phyloP scores from a whole-genome alignment of 2,329 filamentous ascomycete species.

The Aureobasidium mangrovei region DNA sequence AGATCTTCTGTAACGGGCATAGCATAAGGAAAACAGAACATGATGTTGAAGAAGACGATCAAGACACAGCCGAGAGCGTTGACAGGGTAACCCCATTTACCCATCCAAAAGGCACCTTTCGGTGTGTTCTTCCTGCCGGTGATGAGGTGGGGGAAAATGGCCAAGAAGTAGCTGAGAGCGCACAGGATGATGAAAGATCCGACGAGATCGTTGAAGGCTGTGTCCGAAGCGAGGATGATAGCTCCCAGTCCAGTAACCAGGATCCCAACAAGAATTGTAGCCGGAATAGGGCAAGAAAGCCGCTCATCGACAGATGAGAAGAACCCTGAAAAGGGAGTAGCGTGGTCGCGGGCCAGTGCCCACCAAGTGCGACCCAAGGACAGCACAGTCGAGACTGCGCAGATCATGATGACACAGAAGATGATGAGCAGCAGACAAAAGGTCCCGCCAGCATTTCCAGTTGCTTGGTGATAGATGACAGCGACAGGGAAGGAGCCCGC shows the following conservation, averaged over 20 bases:
- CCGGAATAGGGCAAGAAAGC: constrained; percentile 51
- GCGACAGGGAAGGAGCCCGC: constrained; percentile 38
- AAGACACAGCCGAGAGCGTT: constrained; percentile 26
- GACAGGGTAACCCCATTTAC: constrained; percentile 23
- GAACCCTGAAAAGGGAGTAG: constrained; percentile 47
- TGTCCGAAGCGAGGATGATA: constrained; percentile 26
- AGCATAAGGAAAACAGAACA: constrained; percentile 33
- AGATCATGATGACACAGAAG: constrained; percentile 43
- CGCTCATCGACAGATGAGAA: constrained; percentile 46
- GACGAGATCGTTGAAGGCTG: constrained; percentile 29
- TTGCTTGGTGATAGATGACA: constrained; percentile 42
- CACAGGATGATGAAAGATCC: constrained; percentile 31
- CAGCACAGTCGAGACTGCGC: constrained; percentile 43
- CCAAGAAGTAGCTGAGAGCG: constrained; percentile 27
- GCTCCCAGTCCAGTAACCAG: constrained; percentile 38
- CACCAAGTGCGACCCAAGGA: constrained; percentile 42
- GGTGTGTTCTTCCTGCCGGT: constrained; percentile 25
- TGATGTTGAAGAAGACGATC: constrained; percentile 30
- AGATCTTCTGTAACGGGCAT: constrained; percentile 35
- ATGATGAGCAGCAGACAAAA: constrained; percentile 51
- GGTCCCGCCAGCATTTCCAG: constrained; percentile 41
- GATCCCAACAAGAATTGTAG: constrained; percentile 47
- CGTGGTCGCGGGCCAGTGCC: constrained; percentile 51
- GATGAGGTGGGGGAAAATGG: constrained; percentile 29
- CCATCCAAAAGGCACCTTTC: constrained; percentile 30